Evolutionary conservation across 495 filamentous ascomycete genomes (phyloP).

Genomic region (Pseudoneurospora amorphoporcata): DNA sequence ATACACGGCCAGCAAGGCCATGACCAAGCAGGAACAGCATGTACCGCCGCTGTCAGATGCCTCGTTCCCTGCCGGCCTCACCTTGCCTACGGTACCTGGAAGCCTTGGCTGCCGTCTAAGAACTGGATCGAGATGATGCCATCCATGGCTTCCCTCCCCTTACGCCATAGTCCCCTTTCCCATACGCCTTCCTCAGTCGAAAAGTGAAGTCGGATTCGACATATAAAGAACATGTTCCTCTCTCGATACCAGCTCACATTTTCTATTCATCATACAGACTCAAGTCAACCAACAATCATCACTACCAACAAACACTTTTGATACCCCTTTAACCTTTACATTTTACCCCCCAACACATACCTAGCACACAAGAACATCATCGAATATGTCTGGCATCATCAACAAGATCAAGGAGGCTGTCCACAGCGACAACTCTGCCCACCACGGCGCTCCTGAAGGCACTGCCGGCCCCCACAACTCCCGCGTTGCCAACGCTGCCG

Average conservation of each 20-base stretch:
- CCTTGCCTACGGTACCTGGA: neutral
- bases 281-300: neutral
- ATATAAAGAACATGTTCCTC: neutral
- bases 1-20: neutral
- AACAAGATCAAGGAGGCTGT: conserved; percentile 69
- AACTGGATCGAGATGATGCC: neutral
- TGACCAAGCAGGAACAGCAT: neutral
- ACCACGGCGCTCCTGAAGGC: neutral
- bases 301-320: conserved; percentile 3
- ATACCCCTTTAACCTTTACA: conserved; percentile 1
- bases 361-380: conserved; percentile 5
- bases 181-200: neutral
- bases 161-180: neutral
- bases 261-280: neutral
- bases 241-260: neutral
- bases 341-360: neutral
- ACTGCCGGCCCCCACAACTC: neutral
- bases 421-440: conserved; percentile 28
- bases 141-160: neutral
- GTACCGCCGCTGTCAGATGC: neutral
- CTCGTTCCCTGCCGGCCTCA: neutral
- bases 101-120: neutral
- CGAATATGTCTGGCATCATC: conserved; percentile 55
- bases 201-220: neutral
- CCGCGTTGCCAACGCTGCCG: conserved; percentile 31